Conservation (phyloP, 2,329 filamentous ascomycete species). For the Volutella citrinella region DNA sequence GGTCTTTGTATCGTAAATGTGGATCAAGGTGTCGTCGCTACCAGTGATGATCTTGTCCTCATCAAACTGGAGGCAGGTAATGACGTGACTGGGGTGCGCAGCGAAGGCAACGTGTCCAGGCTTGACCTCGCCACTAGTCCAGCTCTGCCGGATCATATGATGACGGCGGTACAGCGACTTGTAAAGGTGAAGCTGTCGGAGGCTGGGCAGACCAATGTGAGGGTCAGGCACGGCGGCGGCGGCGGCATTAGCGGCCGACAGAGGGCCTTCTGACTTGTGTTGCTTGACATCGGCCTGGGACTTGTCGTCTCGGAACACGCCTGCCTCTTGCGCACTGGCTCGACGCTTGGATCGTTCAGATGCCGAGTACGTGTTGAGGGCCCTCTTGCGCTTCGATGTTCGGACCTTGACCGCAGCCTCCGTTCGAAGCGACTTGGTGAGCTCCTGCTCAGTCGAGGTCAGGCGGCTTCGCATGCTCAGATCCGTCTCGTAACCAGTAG, state of each 20-base stretch:
- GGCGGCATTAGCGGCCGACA: conserved; percentile 84
- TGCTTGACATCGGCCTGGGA: conserved; percentile 39
- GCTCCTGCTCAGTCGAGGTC: conserved; percentile 52
- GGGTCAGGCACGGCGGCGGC: conserved; percentile 78
- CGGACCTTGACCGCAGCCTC: conserved; percentile 44
- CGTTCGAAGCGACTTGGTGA: conserved; percentile 39
- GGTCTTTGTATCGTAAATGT: conserved; percentile 96
- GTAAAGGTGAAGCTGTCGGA: conserved; percentile 86
- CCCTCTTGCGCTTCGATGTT: conserved; percentile 56
- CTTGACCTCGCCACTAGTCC: conserved; percentile 83
- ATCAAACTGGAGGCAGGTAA: conserved; percentile 96
- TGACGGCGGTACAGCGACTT: conserved; percentile 95
- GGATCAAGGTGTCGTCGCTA: conserved; percentile 95
- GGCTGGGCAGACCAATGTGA: conserved; percentile 70
- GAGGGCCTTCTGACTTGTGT: conserved; percentile 73
- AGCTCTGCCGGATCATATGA: conserved; percentile 83
- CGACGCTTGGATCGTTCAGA: conserved; percentile 54
- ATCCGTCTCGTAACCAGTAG: conserved; percentile 76
- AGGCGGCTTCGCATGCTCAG: conserved; percentile 59
- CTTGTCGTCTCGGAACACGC: conserved; percentile 41
- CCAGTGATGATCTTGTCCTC: conserved; percentile 97
- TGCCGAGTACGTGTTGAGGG: conserved; percentile 40
- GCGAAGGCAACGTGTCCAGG: conserved; percentile 92
- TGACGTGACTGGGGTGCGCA: conserved; percentile 94
- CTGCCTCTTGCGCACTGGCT: conserved; percentile 45